Evolutionary conservation across 1,284 basidiomycete genomes (phyloP), one percentile per base, ranked within the genome.

Genomic region (Gymnopus androsaceus): DNA sequence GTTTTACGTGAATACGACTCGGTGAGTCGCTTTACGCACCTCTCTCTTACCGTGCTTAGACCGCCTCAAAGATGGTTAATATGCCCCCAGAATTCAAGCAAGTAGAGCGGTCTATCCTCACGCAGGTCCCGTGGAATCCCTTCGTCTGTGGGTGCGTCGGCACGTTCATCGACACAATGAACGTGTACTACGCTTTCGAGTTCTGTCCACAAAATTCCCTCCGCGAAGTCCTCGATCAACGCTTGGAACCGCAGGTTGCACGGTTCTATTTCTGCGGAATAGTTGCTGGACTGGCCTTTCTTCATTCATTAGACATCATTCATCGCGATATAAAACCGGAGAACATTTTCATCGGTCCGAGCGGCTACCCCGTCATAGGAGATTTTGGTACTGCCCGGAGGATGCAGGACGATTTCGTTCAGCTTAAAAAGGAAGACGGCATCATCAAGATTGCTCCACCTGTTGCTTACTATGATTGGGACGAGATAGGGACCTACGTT

Each of bases 301-400:
- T 95, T 15, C 64, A 71, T 51, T 46, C 54, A 1, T 48, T 64
- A 21, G 60, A 60, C 8, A 57, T 55, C 31, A 28, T 50, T 14
- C 54, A 55, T 30, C 38, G 45, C 15, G 54, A 55, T 27, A 30
- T 55, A 12, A 55, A 55, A 34, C 46, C 54, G 14, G 54, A 49
- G 17, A 55, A 55, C 31, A 25, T 55, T 17, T 47, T 57, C 21
- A 37, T 57, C 51, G 80, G 78, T 46, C 64, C 69, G 2, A 78
- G 83, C 58, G 82, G 83, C 17, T 85, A 85, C 64, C 68, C 92
- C 64, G 82, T 83, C 69, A 76, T 93, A 23, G 83, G 82, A 8
- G 90, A 93, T 67, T 90, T 93, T 68, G 89, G 89, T 6, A 67
- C 81, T 38, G 80, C 83, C 2, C 83, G 82, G 60, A 73, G 78